Evolutionary conservation across 1,139 yeast genomes (phyloP).

Genomic region (Scheffersomyces stambukii): DNA sequence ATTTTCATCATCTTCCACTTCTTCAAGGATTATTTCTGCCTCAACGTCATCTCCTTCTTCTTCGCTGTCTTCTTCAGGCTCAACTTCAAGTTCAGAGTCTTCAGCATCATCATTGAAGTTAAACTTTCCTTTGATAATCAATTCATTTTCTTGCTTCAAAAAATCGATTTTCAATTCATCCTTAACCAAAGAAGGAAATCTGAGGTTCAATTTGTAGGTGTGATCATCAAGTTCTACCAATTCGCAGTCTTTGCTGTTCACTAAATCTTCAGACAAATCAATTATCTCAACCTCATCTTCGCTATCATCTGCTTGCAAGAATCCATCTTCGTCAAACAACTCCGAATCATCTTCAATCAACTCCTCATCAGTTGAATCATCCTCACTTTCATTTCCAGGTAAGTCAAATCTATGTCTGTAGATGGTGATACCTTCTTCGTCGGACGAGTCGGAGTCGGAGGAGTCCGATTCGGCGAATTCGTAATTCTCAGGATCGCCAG

Average conservation of each 20-base stretch:
- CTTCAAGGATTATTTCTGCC: slow-evolving; percentile 31
- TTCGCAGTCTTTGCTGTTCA: slow-evolving; percentile 44
- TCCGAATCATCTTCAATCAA: slow-evolving; percentile 13
- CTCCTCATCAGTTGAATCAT: slow-evolving; percentile 12
- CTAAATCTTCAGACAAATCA: slow-evolving; percentile 42
- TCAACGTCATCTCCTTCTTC: slow-evolving; percentile 40
- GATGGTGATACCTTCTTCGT: slow-evolving; percentile 41
- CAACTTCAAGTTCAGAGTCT: slow-evolving; percentile 12
- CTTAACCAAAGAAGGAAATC: slow-evolving; percentile 42
- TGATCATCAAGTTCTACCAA: slow-evolving; percentile 37
- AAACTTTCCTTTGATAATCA: slow-evolving; percentile 40
- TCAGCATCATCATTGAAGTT: slow-evolving; percentile 30
- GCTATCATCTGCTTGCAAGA: slow-evolving; percentile 28
- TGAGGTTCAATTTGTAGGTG: slow-evolving; percentile 38
- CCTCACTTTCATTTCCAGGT: slow-evolving; percentile 34
- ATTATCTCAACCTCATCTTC: slow-evolving; percentile 37
- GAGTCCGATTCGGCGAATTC: slow-evolving; percentile 21
- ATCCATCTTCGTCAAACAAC: slow-evolving; percentile 15
- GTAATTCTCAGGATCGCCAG: slow-evolving; percentile 18
- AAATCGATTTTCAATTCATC: slow-evolving; percentile 42
- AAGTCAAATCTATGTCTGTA: slow-evolving; percentile 42
- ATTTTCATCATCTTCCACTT: slow-evolving; percentile 35
- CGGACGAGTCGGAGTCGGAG: slow-evolving; percentile 17
- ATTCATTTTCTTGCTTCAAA: slow-evolving; percentile 40
- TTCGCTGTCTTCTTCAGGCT: slow-evolving; percentile 35